A percentile compares a stretch with the other conserved stretches of the same genome.
These are phyloP conservation scores for Tolypocladium album DNA, from an alignment of 2,329 filamentous ascomycete genomes.

Conservation along the genomic window DNA sequence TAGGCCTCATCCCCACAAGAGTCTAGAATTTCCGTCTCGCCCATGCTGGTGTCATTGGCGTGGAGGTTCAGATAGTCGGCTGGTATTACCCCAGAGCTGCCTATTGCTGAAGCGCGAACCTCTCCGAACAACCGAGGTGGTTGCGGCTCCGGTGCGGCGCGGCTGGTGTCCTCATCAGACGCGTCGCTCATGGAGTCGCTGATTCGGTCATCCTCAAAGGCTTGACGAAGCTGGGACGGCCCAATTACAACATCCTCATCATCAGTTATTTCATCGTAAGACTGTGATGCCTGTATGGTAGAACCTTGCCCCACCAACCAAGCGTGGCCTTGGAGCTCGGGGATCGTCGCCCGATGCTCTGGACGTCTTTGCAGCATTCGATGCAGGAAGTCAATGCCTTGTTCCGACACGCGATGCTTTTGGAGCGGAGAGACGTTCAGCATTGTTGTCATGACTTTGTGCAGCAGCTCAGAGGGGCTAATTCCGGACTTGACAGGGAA, in stretches of 20 bases:
- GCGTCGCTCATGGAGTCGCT: constrained; percentile 47
- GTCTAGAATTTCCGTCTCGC: constrained; percentile 30
- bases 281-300: constrained; percentile 27
- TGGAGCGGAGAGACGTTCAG: constrained; percentile 57
- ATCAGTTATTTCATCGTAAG: constrained; percentile 52
- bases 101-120: constrained; percentile 40
- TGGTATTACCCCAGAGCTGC: constrained; percentile 40
- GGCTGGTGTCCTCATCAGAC: constrained; percentile 70
- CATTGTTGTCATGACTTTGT: constrained; percentile 73
- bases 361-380: constrained; percentile 79
- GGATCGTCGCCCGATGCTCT: constrained; percentile 61
- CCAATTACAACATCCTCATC: constrained; percentile 45
- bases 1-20: constrained; percentile 30
- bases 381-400: constrained; percentile 62
- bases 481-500: constrained; percentile 70
- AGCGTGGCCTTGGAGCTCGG: constrained; percentile 56
- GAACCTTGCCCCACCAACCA: constrained; percentile 49
- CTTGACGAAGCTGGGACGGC: constrained; percentile 45
- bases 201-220: constrained; percentile 25
- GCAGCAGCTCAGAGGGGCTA: constrained; percentile 67
- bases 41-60: constrained; percentile 26
- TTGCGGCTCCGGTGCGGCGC: constrained; percentile 43
- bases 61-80: constrained; percentile 38
- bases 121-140: constrained; percentile 42
- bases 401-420: constrained; percentile 45